These are phyloP conservation scores for Moesziomyces globuligerus DNA, from an alignment of 1,284 basidiomycete genomes.

Conservation along the genomic window DNA sequence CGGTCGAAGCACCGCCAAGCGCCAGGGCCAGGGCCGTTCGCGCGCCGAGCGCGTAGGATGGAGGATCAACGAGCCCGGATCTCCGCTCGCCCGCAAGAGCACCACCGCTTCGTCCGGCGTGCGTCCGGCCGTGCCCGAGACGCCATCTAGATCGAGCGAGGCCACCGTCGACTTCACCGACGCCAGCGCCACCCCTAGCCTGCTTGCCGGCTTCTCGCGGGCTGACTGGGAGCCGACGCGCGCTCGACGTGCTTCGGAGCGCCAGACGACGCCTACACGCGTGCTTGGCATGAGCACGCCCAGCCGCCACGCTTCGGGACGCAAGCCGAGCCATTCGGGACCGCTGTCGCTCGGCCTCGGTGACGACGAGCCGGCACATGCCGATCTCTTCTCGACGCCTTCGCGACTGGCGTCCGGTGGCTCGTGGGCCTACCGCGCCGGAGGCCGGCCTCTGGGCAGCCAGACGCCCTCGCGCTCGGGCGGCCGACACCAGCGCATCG, in stretches of 20 bases:
- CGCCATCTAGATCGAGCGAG: conserved; percentile 32
- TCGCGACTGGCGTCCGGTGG: conserved; percentile 49
- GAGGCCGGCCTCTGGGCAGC: conserved; percentile 28
- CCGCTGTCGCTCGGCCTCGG: conserved; percentile 35
- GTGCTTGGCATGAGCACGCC: conserved; percentile 41
- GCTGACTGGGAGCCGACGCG: conserved; percentile 44
- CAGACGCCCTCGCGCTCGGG: conserved; percentile 46
- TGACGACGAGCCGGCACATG: conserved; percentile 39
- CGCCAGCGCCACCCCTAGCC: conserved; percentile 38
- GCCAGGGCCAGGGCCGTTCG: conserved; percentile 47
- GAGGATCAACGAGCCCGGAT: conserved; percentile 56
- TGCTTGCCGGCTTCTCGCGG: conserved; percentile 46
- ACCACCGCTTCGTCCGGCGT: conserved; percentile 42
- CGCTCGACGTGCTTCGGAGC: conserved; percentile 17
- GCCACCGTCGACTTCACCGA: conserved; percentile 42
- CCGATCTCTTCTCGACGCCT: conserved; percentile 58
- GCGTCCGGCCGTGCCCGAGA: conserved; percentile 37
- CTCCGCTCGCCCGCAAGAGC: conserved; percentile 59
- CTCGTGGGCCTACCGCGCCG: conserved; percentile 35
- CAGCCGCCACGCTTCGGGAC: conserved; percentile 43
- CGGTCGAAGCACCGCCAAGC: conserved; percentile 44
- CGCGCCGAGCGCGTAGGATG: conserved; percentile 53
- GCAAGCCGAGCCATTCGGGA: conserved; percentile 35
- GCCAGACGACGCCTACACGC: conserved; percentile 33
- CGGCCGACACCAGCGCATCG: conserved; percentile 36